Evolutionary conservation across 805 yeast genomes (phyloP).

Genomic region (Pichia sporocuriosa): DNA sequence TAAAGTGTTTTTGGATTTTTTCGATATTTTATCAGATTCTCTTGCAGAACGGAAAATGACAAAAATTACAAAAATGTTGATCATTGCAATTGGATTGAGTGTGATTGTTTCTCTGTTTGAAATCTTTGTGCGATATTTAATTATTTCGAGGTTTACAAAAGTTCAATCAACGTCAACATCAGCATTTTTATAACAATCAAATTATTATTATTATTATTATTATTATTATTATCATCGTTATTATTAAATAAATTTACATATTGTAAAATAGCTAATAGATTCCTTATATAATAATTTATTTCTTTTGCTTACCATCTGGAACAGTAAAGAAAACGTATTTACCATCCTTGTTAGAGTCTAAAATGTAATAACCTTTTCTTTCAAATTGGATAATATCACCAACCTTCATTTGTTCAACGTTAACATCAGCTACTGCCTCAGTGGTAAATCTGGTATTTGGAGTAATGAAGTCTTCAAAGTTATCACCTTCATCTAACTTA

Average conservation of each 20-base stretch:
- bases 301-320: constrained; percentile 88
- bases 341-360: constrained; percentile 59
- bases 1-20: constrained; percentile 86
- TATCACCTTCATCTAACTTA: constrained; percentile 89
- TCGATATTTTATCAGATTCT: constrained; percentile 88
- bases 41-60: constrained; percentile 91
- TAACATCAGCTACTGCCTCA: constrained; percentile 71
- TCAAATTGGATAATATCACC: constrained; percentile 93
- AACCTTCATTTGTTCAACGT: constrained; percentile 65
- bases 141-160: constrained; percentile 28
- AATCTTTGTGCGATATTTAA: constrained; percentile 51
- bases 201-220: too few species aligned
- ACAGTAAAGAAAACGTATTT: constrained; percentile 80
- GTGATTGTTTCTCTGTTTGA: constrained; percentile 72
- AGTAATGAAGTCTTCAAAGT: constrained; percentile 86
- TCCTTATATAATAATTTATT: constrained; percentile 14
- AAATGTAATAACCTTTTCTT: constrained; percentile 91
- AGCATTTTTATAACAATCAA: too few species aligned
- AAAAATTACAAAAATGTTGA: constrained; percentile 84
- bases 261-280: neutral
- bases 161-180: too few species aligned
- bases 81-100: constrained; percentile 71
- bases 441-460: constrained; percentile 80
- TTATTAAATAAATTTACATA: too few species aligned
- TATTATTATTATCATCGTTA: too few species aligned